Evolutionary conservation across 148 eudicot species (phyloP).

Genomic region (Mesembryanthemum crystallinum): DNA sequence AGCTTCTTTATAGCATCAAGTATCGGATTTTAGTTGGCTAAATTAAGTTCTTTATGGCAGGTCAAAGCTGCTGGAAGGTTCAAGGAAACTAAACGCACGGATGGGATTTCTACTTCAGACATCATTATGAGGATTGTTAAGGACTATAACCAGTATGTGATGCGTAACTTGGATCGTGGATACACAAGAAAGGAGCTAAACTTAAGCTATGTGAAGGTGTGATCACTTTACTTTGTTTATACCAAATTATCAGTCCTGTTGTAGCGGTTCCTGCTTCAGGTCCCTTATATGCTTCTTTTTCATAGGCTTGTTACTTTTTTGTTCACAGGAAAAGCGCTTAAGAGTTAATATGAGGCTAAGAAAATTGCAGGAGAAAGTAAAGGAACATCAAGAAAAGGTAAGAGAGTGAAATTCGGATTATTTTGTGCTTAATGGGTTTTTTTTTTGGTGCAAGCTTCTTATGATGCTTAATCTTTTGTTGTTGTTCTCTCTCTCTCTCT

Average conservation of each 20-base stretch:
- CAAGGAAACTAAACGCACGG: conserved; percentile 68
- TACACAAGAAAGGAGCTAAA: conserved; percentile 70
- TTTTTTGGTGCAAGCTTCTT: conserved; percentile 1
- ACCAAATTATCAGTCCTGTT: background rate
- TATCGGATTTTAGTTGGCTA: conserved; percentile 14
- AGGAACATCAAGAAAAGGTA: conserved; percentile 74
- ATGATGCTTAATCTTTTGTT: background rate
- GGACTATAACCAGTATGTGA: conserved; percentile 73
- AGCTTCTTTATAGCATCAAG: background rate
- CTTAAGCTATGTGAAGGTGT: conserved; percentile 67
- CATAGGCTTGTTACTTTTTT: background rate
- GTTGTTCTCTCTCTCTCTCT: background rate
- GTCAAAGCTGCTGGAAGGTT: conserved; percentile 63
- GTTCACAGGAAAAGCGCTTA: conserved; percentile 55
- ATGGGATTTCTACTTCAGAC: conserved; percentile 81
- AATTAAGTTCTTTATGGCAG: conserved; percentile 28
- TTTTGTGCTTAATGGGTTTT: background rate
- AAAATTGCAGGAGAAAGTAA: conserved; percentile 66
- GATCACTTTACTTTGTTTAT: background rate
- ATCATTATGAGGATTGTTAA: conserved; percentile 75
- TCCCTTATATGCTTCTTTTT: background rate
- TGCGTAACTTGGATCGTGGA: conserved; percentile 79
- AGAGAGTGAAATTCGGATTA: conserved; percentile 2
- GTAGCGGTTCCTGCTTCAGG: background rate
- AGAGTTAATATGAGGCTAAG: conserved; percentile 70